These are phyloP conservation scores for Brassica nigra DNA, from an alignment of 345 rosid genomes.

Conservation along the genomic window DNA sequence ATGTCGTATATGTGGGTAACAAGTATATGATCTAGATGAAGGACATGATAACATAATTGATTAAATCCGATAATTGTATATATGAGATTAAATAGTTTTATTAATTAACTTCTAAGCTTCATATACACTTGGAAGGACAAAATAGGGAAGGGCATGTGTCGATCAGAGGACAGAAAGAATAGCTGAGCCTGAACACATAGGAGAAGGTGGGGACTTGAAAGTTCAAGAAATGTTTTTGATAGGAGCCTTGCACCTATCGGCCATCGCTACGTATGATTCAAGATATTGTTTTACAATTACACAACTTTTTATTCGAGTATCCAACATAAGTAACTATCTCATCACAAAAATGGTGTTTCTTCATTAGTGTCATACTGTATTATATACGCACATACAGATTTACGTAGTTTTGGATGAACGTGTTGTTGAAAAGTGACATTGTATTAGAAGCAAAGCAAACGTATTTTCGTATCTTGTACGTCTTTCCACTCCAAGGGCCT, in stretches of 20 bases:
- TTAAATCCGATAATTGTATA: background rate
- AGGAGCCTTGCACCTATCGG: slow-evolving; percentile 77
- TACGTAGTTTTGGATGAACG: background rate
- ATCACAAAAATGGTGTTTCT: background rate
- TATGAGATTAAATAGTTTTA: slow-evolving; percentile 8
- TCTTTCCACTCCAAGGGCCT: background rate
- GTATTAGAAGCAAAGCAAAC: background rate
- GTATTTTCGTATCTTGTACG: background rate
- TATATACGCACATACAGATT: background rate
- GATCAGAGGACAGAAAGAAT: slow-evolving; percentile 15
- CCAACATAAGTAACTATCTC: background rate
- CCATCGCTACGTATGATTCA: slow-evolving; percentile 63
- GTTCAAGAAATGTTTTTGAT: slow-evolving; percentile 34
- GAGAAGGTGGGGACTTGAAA: slow-evolving; percentile 38
- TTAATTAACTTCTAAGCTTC: slow-evolving; percentile 38
- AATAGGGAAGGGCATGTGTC: slow-evolving; percentile 14
- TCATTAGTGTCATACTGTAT: slow-evolving; percentile 6
- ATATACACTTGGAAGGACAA: slow-evolving; percentile 15
- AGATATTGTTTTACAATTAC: background rate
- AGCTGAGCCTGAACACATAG: slow-evolving; percentile 19
- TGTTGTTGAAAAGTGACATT: background rate
- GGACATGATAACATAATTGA: background rate
- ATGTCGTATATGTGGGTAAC: background rate
- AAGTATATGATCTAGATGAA: background rate
- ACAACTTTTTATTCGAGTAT: background rate